Evolutionary conservation across 139 green algal genomes (phyloP), one percentile per base, ranked within the genome.

Genomic region (Ettlia oleoabundans): DNA sequence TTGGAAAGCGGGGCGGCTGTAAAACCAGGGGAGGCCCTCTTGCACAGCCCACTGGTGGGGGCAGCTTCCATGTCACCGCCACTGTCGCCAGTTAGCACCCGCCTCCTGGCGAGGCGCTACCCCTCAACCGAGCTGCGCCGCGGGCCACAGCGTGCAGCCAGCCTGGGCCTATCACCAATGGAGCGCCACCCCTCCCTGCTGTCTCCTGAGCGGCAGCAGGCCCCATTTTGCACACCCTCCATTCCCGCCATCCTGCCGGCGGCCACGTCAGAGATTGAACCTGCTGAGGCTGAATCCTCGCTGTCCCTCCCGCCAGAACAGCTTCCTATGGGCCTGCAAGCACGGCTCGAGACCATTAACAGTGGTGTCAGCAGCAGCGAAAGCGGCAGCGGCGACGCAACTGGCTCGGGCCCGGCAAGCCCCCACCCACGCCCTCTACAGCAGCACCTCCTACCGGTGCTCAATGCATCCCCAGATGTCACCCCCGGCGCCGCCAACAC

Each of bases 11-110:
- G 64, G 32, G 13, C 33, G 37, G 35, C 13, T 40, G n/a, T 35
- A 72, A n/a, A n/a, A n/a, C n/a, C n/a, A n/a, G n/a, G n/a, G 47
- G 15, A 15, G 47, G 52, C 51, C 0, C 53, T 80, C 2, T 37
- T 80, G 24, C 7, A 35, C 53, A 35, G 38, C 37, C 58, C 73
- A 0, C 53, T 80, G 53, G 73, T 80, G 8, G 35, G 18, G 28
- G 73, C 73, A 37, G 73, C 73, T 28, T 53, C 52, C 73, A 10
- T 55, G 26, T 80, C 73, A 1, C 73, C 73, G 24, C 73, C 73
- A 10, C 73, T 80, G 22, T 80, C 73, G 35, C 73, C 73, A 32
- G 63, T 67, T 26, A 55, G 30, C 52, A 43, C 35, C 52, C 73
- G 51, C 33, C 73, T 80, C 52, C 73, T 80, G 52, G 24, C 24